Evolutionary conservation across 352 stramenopile genomes (phyloP).

Genomic region (Discostella stelligera): DNA sequence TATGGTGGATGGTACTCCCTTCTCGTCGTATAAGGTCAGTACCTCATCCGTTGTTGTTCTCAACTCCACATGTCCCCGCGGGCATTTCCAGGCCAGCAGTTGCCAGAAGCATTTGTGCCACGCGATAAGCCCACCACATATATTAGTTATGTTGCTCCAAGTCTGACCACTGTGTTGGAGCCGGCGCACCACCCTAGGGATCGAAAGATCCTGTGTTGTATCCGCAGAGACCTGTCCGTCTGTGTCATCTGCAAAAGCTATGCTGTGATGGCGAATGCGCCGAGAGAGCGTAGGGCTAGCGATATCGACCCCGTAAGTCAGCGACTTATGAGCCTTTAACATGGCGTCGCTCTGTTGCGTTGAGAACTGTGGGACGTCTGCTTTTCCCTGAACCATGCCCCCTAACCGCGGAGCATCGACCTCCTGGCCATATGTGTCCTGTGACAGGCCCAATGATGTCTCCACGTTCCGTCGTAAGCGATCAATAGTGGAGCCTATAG

Average conservation of each 20-base stretch:
- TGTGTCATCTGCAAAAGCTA: slow-evolving; percentile 32
- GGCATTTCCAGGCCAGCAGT: slow-evolving; percentile 2
- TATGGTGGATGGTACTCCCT: background rate
- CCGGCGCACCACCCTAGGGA: background rate
- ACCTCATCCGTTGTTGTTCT: background rate
- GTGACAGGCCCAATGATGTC: slow-evolving; percentile 17
- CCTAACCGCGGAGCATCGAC: slow-evolving; percentile 3
- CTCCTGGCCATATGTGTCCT: slow-evolving; percentile 8
- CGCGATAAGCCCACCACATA: background rate
- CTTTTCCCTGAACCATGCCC: slow-evolving; percentile 32
- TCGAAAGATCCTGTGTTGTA: background rate
- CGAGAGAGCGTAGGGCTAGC: background rate
- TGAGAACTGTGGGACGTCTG: slow-evolving; percentile 16
- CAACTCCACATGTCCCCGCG: background rate
- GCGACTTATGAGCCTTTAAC: slow-evolving; percentile 4
- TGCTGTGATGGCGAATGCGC: slow-evolving; percentile 10
- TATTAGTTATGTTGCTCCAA: background rate
- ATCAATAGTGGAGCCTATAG: background rate
- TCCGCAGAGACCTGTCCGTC: slow-evolving; percentile 3
- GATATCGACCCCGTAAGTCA: slow-evolving; percentile 11
- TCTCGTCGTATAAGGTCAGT: background rate
- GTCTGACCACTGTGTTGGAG: background rate
- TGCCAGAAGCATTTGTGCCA: slow-evolving; percentile 12
- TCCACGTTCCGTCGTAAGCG: background rate
- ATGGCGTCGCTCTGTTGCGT: slow-evolving; percentile 7